Percentiles rank a stretch among this genome's conserved stretches.
These are phyloP conservation scores for Cymbopogon flexuosus DNA, from an alignment of 202 grass and related monocot genomes.

Conservation along the genomic window DNA sequence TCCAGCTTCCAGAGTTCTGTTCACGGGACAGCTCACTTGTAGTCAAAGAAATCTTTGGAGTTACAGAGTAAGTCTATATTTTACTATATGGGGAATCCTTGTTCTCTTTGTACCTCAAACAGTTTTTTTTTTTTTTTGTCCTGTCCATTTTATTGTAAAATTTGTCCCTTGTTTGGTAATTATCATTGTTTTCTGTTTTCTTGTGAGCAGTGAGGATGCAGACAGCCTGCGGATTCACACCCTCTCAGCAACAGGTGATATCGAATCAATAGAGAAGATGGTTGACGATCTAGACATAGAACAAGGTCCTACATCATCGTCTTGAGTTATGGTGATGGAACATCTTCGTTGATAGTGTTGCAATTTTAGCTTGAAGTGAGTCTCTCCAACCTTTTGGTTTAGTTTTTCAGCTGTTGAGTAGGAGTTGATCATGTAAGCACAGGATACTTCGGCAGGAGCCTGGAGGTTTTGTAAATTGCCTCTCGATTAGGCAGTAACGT, in stretches of 20 bases:
- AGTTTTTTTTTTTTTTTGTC: not conserved
- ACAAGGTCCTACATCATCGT: conserved; percentile 26
- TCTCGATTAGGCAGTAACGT: conserved; percentile 16
- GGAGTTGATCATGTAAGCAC: not conserved
- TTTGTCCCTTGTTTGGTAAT: not conserved
- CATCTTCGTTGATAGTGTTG: conserved; percentile 2
- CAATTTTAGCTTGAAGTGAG: conserved; percentile 5
- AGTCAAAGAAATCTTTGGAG: conserved; percentile 93
- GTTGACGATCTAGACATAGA: conserved; percentile 44
- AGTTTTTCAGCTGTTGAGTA: conserved; percentile 7
- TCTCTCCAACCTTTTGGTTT: not conserved
- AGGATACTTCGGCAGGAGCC: not conserved
- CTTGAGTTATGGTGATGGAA: conserved; percentile 33
- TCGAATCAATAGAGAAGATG: conserved; percentile 83
- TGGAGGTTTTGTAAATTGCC: conserved; percentile 43
- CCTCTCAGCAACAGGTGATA: conserved; percentile 58
- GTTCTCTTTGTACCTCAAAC: not conserved
- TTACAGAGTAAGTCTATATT: conserved; percentile 73
- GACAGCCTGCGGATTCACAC: conserved; percentile 59
- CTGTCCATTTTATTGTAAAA: not conserved
- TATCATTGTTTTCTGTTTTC: not conserved
- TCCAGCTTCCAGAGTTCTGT: conserved; percentile 90
- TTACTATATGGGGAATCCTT: not conserved
- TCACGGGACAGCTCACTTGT: conserved; percentile 68
- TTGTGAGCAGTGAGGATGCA: conserved; percentile 75